phyloP scores from a whole-genome alignment of 352 stramenopile genomes.

The Phytophthora citrophthora region DNA sequence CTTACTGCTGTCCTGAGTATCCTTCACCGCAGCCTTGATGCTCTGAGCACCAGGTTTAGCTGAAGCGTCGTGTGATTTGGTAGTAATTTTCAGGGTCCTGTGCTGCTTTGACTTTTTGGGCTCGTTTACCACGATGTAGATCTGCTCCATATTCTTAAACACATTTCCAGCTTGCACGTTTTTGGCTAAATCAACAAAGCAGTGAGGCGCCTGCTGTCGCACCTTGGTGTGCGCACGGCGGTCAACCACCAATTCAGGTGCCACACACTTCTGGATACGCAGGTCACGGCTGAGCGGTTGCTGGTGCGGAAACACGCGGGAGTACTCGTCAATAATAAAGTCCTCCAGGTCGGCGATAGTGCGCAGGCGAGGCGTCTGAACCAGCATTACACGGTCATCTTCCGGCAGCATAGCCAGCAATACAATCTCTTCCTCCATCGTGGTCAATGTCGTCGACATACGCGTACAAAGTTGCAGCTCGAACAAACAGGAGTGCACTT shows the following conservation, averaged over 20 bases:
- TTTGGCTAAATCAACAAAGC: constrained; percentile 80
- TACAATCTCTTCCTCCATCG: constrained; percentile 64
- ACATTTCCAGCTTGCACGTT: constrained; percentile 79
- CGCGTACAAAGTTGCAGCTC: not conserved
- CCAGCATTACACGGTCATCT: constrained; percentile 66
- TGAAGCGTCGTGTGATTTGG: constrained; percentile 4
- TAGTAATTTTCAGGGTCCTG: constrained; percentile 3
- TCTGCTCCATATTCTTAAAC: constrained; percentile 82
- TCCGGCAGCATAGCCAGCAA: constrained; percentile 73
- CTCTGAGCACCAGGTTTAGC: constrained; percentile 7
- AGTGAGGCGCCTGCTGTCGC: constrained; percentile 44
- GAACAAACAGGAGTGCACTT: not conserved
- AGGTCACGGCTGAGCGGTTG: constrained; percentile 50
- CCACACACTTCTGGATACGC: constrained; percentile 79
- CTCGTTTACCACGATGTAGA: constrained; percentile 65
- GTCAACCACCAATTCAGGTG: constrained; percentile 57
- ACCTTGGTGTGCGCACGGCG: constrained; percentile 41
- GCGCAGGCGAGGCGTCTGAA: constrained; percentile 58
- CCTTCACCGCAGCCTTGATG: constrained; percentile 14
- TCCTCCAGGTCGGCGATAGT: constrained; percentile 67
- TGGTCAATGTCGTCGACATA: constrained; percentile 33
- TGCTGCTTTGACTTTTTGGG: constrained; percentile 20
- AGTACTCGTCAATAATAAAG: constrained; percentile 68
- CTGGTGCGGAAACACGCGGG: constrained; percentile 65
- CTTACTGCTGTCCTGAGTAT: constrained; percentile 15